Conservation (phyloP, 345 rosid species). For the Pistacia vera region DNA sequence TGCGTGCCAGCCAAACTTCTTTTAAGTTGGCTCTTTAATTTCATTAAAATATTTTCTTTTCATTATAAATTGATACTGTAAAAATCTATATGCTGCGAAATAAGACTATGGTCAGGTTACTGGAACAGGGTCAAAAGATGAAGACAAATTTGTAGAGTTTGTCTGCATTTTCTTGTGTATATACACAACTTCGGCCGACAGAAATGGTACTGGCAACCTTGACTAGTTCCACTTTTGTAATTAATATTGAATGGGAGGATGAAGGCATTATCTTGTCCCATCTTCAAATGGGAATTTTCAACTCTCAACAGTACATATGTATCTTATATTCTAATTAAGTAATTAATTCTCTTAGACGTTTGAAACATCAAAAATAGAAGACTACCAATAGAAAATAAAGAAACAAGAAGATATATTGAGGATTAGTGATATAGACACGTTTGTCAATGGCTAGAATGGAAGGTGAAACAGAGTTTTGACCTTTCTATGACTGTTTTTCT, state of each 20-base stretch:
- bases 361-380: neutral
- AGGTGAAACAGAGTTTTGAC: neutral
- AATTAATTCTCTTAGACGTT: neutral
- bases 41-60: neutral
- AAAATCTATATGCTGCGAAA: neutral
- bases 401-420: no score
- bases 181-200: no score
- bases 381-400: no score
- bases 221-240: neutral
- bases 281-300: neutral
- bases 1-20: slow-evolving; percentile 1
- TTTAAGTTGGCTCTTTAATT: neutral
- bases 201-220: no score
- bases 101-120: neutral
- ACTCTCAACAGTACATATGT: no score
- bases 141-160: no score
- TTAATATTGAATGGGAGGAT: neutral
- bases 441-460: neutral
- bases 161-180: no score
- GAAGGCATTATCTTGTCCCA: neutral
- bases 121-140: no score
- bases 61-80: no score
- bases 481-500: neutral
- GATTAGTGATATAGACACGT: neutral
- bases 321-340: no score